A percentile compares a stretch with the other conserved stretches of the same genome.
Conservation (phyloP, 768 basidiomycete genomes). For the Zangia roseola region DNA sequence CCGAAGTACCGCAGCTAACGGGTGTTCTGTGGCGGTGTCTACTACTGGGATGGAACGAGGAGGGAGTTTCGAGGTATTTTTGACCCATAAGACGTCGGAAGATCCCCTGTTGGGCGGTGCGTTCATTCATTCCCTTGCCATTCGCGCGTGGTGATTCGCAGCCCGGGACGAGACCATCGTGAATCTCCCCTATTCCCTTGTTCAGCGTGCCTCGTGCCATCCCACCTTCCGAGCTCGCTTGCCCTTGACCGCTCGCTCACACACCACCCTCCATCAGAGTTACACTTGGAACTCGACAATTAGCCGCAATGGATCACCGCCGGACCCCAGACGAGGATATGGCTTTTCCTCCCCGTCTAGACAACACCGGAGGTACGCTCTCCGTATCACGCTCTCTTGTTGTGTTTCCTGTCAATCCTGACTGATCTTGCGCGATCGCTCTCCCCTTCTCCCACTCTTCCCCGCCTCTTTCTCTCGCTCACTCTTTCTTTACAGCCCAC, state of each 20-base stretch:
- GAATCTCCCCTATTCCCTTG: conserved; percentile 11
- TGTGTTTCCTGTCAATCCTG: conserved; percentile 8
- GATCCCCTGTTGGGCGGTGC: too few species aligned
- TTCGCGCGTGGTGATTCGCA: conserved; percentile 13
- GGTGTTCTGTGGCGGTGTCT: not conserved
- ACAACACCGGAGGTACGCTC: conserved; percentile 28
- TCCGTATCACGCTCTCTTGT: conserved; percentile 5
- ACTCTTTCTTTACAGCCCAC: conserved; percentile 6
- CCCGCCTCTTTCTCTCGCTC: conserved; percentile 3
- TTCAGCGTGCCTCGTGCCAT: not conserved
- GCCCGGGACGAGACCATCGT: conserved; percentile 7
- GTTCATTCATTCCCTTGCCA: not conserved
- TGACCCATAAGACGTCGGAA: not conserved
- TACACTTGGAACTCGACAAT: not conserved
- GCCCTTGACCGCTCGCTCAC: not conserved
- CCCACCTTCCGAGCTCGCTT: not conserved
- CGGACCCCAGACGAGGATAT: conserved; percentile 20
- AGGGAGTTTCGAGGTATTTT: not conserved
- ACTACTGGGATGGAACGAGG: not conserved
- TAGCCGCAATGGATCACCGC: conserved; percentile 25
- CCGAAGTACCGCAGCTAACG: not conserved
- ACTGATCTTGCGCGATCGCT: conserved; percentile 17
- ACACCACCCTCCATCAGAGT: not conserved
- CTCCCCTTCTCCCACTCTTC: not conserved
- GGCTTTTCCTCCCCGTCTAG: conserved; percentile 5